Conservation (phyloP, 106 monocot species). For the Dendrobium nobile region DNA sequence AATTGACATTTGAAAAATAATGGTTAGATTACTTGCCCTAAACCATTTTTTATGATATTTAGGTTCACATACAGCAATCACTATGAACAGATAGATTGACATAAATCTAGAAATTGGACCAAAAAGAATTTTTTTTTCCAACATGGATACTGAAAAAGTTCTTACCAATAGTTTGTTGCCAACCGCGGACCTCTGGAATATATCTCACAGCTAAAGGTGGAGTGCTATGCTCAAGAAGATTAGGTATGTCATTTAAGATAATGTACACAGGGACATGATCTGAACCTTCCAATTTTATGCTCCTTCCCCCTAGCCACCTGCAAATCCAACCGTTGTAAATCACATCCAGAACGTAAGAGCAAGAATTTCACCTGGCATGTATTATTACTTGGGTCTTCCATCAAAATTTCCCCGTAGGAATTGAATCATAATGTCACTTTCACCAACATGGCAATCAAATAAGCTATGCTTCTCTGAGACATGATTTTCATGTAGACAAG, state of each 20-base stretch:
- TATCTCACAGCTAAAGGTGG: constrained; percentile 79
- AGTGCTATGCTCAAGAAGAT: constrained; percentile 57
- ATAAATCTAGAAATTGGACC: background rate
- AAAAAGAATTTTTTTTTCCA: background rate
- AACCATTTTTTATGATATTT: background rate
- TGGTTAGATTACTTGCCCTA: background rate
- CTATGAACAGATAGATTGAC: background rate
- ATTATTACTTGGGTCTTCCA: constrained; percentile 56
- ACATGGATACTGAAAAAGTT: background rate
- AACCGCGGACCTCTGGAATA: constrained; percentile 82
- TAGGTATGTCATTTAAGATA: constrained; percentile 46
- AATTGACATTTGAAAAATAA: background rate
- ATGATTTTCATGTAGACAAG: constrained; percentile 62
- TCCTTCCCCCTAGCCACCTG: constrained; percentile 96
- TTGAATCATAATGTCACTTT: constrained; percentile 77
- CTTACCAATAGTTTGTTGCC: constrained; percentile 89
- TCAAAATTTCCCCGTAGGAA: constrained; percentile 63
- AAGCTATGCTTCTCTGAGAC: constrained; percentile 51
- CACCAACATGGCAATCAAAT: constrained; percentile 71
- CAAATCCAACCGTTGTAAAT: constrained; percentile 8
- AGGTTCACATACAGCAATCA: background rate
- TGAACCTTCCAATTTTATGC: constrained; percentile 83
- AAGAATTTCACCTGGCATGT: background rate
- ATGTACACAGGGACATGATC: constrained; percentile 90
- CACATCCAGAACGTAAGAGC: background rate